Percentiles rank a stretch among this genome's conserved stretches.
These are phyloP conservation scores for Botryotinia narcissicola DNA, from an alignment of 2,329 filamentous ascomycete species.

Conservation along the genomic window DNA sequence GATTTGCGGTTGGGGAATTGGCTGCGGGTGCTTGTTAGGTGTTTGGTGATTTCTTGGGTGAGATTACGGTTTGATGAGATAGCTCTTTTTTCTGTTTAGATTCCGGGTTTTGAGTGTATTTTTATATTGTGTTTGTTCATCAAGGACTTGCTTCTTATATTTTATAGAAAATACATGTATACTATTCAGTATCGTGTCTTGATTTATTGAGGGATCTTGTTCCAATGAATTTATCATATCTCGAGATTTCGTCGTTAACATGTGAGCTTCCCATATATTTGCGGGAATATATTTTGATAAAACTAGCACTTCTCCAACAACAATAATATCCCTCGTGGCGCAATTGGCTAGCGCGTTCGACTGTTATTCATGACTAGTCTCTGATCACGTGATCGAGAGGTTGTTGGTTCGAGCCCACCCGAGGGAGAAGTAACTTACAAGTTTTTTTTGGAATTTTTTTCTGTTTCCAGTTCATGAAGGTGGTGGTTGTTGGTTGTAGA, in stretches of 20 bases:
- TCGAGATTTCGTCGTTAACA: background rate
- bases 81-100: background rate
- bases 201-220: background rate
- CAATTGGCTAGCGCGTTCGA: conserved; percentile 20
- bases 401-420: conserved; percentile 14
- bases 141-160: background rate
- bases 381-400: conserved; percentile 5
- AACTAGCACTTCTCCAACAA: rapidly evolving
- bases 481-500: background rate
- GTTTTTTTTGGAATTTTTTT: background rate
- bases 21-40: background rate
- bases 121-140: background rate
- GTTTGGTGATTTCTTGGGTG: background rate
- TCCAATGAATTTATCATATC: background rate
- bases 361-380: background rate
- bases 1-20: background rate
- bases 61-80: background rate
- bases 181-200: background rate
- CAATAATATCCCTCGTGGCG: background rate
- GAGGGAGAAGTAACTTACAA: background rate
- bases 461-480: rapidly evolving
- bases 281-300: background rate
- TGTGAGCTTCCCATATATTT: rapidly evolving
- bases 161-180: background rate
- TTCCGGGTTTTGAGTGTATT: background rate